phyloP scores from a whole-genome alignment of 257 asterid species.

The Scutellaria galericulata region DNA sequence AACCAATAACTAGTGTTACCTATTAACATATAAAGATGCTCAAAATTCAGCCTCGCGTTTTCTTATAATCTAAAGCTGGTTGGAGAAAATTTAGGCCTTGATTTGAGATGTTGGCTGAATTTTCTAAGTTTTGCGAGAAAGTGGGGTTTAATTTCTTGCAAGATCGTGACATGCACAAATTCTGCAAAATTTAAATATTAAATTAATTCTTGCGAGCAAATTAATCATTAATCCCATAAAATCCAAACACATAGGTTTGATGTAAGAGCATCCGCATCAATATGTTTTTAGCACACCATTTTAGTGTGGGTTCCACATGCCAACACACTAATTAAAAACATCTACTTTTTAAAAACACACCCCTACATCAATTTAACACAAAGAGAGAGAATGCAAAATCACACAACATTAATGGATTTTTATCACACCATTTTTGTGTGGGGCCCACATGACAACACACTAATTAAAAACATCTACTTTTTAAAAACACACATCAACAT shows the following conservation, averaged over 20 bases:
- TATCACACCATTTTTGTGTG: too few relatives aligned
- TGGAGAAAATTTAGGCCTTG: background rate
- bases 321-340: too few relatives aligned
- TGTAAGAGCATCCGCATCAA: too few relatives aligned
- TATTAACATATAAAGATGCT: constrained; percentile 10
- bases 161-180: background rate
- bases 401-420: too few relatives aligned
- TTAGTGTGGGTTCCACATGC: too few relatives aligned
- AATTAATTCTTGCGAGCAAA: background rate
- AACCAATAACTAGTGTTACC: background rate
- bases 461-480: too few relatives aligned
- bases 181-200: background rate
- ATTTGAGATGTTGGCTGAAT: constrained; percentile 32
- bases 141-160: background rate
- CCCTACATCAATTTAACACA: too few relatives aligned
- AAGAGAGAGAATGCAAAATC: too few relatives aligned
- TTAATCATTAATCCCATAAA: background rate
- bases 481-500: too few relatives aligned
- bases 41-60: background rate
- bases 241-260: background rate
- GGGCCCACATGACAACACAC: too few relatives aligned
- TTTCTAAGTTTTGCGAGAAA: background rate
- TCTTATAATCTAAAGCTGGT: background rate
- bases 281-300: too few relatives aligned
- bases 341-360: too few relatives aligned